phyloP scores from a whole-genome alignment of 1,284 basidiomycete species.

The Puccinia hordei region DNA sequence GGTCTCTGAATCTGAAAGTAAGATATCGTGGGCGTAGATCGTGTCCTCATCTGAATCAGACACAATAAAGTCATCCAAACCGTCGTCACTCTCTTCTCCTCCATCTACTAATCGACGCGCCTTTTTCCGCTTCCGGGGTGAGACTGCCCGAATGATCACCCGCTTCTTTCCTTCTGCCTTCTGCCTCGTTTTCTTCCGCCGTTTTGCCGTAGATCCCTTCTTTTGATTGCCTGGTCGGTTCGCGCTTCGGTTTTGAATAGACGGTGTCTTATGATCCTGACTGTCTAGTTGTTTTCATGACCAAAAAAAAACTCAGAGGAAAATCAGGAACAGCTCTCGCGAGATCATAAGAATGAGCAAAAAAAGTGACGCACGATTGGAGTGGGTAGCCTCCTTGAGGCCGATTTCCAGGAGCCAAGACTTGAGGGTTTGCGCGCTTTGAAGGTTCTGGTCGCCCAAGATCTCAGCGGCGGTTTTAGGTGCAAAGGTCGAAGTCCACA shows the following conservation, averaged over 20 bases:
- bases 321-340: not conserved
- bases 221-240: not conserved
- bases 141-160: not conserved
- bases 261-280: not conserved
- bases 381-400: slow-evolving; percentile 61
- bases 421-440: slow-evolving; percentile 72
- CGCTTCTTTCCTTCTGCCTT: not conserved
- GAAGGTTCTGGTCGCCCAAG: slow-evolving; percentile 71
- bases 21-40: slow-evolving; percentile 12
- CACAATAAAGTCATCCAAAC: slow-evolving; percentile 4
- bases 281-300: too few species aligned
- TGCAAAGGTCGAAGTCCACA: slow-evolving; percentile 77
- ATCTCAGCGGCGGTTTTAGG: slow-evolving; percentile 74
- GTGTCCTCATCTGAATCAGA: slow-evolving; percentile 10
- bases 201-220: not conserved
- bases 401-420: slow-evolving; percentile 77
- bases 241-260: too few species aligned
- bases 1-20: not conserved
- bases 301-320: not conserved
- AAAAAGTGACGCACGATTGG: slow-evolving; percentile 58
- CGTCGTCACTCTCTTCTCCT: slow-evolving; percentile 18
- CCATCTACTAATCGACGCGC: not conserved
- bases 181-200: not conserved
- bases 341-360: too few species aligned
- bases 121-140: not conserved